Evolutionary conservation across 1,139 yeast species (phyloP), one percentile per base, ranked within the genome.

Genomic region (Suhomyces maxii): DNA sequence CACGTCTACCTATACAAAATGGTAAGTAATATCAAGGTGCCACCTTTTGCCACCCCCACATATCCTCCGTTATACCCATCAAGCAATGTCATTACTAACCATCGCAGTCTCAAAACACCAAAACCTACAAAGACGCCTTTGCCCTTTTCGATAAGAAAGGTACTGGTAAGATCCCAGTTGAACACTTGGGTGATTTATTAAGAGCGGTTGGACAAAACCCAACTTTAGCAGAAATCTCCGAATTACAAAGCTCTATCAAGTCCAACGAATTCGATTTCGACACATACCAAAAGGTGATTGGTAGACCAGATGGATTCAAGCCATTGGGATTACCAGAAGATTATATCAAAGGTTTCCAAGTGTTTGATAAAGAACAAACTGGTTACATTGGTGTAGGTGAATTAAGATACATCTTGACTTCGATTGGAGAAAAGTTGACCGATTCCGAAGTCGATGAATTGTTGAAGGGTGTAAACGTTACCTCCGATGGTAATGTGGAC

Each of bases 121-220:
- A 87, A 66, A 86, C 95, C 41, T 89, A 89, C 74, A 90, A 89
- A 71, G 99, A 93, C 78, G 97, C 97, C 26, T 95, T 95, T 69
- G 95, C 98, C 31, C 83, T 95, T 46, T 95, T 93, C 66, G 99
- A 95, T 74, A 91, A 91, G 72, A 89, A 90, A 61, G 99, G 97
- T 37, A 89, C 95, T 38, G 99, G 99, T 13, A 81, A 84, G 66
- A 93, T 95, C 51, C 84, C 97, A n/a, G 79, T 82, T 51, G 89
- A 86, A 56, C 86, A 89, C 51, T 79, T 95, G 48, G 99, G 98
- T 36, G 99, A 95, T 63, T 80, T 95, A 59, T 80, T 95, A 52
- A 81, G 99, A 67, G 97, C 99, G 3, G 93, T 93, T 51, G 99
- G 99, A 32, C 98, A 93, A 73, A 95, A 95, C 74, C 99, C 99